Percentiles rank a stretch among this genome's conserved stretches.
Conservation (phyloP, 1,139 yeast species). For the Magnusiomyces tetraspermus region DNA sequence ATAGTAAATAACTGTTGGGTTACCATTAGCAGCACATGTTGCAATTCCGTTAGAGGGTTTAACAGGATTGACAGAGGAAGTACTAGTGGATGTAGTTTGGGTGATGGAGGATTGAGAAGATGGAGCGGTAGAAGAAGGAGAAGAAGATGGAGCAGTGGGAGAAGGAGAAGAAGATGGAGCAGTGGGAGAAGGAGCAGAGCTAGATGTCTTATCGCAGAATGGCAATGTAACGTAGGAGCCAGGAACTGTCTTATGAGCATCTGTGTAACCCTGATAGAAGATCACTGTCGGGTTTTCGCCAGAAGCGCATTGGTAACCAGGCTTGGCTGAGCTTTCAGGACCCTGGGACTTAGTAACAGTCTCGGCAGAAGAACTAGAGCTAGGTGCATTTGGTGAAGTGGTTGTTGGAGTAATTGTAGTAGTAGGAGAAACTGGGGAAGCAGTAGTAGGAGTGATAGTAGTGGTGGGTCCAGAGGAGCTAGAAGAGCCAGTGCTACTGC, state of each 20-base stretch:
- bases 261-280: neutral
- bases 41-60: neutral
- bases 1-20: neutral
- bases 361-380: too few species aligned
- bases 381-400: neutral
- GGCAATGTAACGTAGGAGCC: neutral
- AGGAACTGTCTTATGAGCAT: neutral
- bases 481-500: neutral
- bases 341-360: too few species aligned
- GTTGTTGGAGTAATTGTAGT: neutral
- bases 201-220: neutral
- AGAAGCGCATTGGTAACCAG: too few species aligned
- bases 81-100: conserved; percentile 14
- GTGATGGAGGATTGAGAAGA: conserved; percentile 17
- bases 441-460: conserved; percentile 12
- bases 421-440: neutral
- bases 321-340: too few species aligned
- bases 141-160: neutral
- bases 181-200: neutral
- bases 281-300: conserved; percentile 3
- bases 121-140: conserved; percentile 7
- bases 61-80: conserved; percentile 2
- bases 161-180: neutral
- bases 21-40: neutral
- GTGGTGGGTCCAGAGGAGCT: conserved; percentile 4